A percentile compares a stretch with the other conserved stretches of the same genome.
Conservation (phyloP, 768 basidiomycete species). For the Podaxis pistillaris region DNA sequence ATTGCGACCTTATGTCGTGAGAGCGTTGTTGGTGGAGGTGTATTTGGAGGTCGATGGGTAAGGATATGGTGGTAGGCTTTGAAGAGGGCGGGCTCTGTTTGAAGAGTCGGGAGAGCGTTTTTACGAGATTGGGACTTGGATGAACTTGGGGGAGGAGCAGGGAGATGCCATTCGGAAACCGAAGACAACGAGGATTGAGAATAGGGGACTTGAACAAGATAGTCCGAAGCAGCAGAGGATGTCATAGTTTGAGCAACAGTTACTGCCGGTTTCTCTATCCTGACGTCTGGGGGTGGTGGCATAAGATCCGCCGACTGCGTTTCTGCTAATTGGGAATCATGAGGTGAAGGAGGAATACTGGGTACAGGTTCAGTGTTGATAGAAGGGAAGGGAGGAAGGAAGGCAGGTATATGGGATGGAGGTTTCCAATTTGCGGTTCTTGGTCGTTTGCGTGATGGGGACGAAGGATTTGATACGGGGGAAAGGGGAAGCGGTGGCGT, state of each 20-base stretch:
- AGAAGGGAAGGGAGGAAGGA: constrained; percentile 76
- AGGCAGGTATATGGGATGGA: constrained; percentile 62
- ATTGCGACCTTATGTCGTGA: constrained; percentile 76
- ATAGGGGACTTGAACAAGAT: constrained; percentile 71
- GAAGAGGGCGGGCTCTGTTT: constrained; percentile 62
- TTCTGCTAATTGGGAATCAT: constrained; percentile 32
- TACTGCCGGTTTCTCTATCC: constrained; percentile 36
- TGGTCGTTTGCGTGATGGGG: constrained; percentile 56
- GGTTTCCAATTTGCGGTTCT: constrained; percentile 58
- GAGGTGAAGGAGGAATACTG: constrained; percentile 27
- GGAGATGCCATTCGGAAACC: constrained; percentile 70
- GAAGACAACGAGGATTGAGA: constrained; percentile 67
- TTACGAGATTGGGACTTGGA: constrained; percentile 22
- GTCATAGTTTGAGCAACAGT: constrained; percentile 44
- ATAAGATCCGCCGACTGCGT: constrained; percentile 28
- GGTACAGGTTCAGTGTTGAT: constrained; percentile 26
- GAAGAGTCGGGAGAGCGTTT: constrained; percentile 40
- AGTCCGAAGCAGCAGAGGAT: constrained; percentile 60
- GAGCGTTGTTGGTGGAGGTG: constrained; percentile 50
- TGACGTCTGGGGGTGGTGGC: constrained; percentile 24
- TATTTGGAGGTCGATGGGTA: constrained; percentile 59
- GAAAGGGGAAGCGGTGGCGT: constrained; percentile 51
- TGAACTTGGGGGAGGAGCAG: constrained; percentile 33
- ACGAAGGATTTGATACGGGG: constrained; percentile 56
- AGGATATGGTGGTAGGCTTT: constrained; percentile 77